Percentiles rank a stretch among this genome's conserved stretches.
phyloP scores from a whole-genome alignment of 306 rosid species.

The Rosa chinensis region DNA sequence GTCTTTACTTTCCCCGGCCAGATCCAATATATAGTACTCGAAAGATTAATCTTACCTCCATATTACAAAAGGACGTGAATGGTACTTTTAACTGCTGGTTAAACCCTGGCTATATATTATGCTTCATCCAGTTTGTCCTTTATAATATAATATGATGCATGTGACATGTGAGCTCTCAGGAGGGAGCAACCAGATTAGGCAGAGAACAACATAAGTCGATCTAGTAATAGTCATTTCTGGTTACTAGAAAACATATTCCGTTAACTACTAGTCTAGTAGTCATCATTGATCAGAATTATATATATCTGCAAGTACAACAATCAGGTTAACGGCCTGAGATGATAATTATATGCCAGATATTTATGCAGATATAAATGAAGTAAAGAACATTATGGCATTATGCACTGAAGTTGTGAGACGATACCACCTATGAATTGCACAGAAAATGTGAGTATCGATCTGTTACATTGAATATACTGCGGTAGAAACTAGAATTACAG shows the following conservation, averaged over 20 bases:
- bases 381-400: background rate
- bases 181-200: background rate
- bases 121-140: background rate
- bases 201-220: background rate
- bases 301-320: background rate
- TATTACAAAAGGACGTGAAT: background rate
- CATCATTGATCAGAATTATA: background rate
- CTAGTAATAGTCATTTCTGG: background rate
- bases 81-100: background rate
- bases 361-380: background rate
- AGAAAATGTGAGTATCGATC: too few species aligned
- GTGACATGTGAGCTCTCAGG: too few species aligned
- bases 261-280: background rate
- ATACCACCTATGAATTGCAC: too few species aligned
- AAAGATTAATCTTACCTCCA: background rate
- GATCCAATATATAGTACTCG: background rate
- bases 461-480: background rate
- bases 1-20: background rate
- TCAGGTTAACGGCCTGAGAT: background rate
- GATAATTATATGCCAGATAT: background rate
- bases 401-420: background rate
- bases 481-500: background rate
- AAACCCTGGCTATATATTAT: background rate
- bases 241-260: background rate
- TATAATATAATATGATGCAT: background rate